Percentiles rank a stretch among this genome's conserved stretches.
Evolutionary conservation across 345 rosid species (phyloP).

Genomic region (Moringa oleifera): DNA sequence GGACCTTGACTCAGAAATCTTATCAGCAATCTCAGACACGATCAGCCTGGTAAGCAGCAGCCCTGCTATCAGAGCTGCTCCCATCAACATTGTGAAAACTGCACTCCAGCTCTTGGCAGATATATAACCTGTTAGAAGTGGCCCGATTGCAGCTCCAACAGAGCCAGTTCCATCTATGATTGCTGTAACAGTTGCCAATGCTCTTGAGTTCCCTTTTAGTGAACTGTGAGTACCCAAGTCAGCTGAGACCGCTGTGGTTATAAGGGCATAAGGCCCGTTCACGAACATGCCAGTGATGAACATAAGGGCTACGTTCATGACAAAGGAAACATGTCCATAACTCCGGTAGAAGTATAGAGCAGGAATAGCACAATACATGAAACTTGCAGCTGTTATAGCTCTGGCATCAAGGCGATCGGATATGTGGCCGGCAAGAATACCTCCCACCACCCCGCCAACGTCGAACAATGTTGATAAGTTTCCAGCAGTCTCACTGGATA

Average conservation of each 20-base stretch:
- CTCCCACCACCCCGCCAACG: constrained; percentile 92
- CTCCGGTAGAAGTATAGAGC: constrained; percentile 75
- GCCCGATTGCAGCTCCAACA: constrained; percentile 96
- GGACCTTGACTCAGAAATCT: constrained; percentile 48
- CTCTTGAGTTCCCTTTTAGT: constrained; percentile 77
- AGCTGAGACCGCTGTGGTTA: constrained; percentile 94
- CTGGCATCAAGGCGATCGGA: constrained; percentile 77
- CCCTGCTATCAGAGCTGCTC: constrained; percentile 75
- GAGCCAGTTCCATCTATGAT: constrained; percentile 98
- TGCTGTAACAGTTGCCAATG: constrained; percentile 94
- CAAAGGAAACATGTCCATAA: constrained; percentile 72
- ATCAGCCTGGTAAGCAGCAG: constrained; percentile 72
- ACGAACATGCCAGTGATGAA: constrained; percentile 84
- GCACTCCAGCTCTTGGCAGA: constrained; percentile 82
- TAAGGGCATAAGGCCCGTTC: constrained; percentile 90
- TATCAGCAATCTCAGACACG: constrained; percentile 66
- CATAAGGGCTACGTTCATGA: constrained; percentile 58
- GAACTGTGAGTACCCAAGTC: constrained; percentile 96
- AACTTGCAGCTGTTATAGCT: constrained; percentile 90
- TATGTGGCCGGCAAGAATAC: constrained; percentile 89
- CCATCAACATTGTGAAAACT: constrained; percentile 93
- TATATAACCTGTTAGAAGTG: constrained; percentile 80
- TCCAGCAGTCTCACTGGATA: constrained; percentile 72
- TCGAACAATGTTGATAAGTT: constrained; percentile 87
- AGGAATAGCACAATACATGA: constrained; percentile 90